These are phyloP conservation scores for Xanthoconium separans DNA, from an alignment of 1,284 basidiomycete genomes.

Conservation along the genomic window DNA sequence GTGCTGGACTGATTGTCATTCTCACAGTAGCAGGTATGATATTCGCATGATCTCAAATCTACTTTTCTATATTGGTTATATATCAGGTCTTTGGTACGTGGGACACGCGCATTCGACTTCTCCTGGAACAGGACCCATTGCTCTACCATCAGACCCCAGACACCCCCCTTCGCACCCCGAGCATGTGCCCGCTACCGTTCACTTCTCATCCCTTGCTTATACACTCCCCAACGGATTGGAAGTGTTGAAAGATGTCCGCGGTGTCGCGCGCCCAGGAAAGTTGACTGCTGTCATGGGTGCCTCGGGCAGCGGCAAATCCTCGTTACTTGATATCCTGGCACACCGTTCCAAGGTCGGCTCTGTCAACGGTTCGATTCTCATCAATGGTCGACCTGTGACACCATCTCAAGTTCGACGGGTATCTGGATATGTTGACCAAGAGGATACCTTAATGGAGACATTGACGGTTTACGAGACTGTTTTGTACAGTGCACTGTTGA, in stretches of 20 bases:
- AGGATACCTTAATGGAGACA: constrained; percentile 95
- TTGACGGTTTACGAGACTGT: constrained; percentile 98
- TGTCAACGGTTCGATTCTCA: constrained; percentile 74
- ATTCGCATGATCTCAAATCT: background rate
- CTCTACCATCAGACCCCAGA: constrained; percentile 39
- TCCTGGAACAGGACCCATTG: constrained; percentile 66
- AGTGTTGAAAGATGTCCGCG: constrained; percentile 80
- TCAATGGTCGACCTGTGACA: constrained; percentile 83
- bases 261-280: constrained; percentile 83
- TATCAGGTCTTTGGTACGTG: constrained; percentile 82
- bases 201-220: constrained; percentile 87
- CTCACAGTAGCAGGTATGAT: constrained; percentile 51
- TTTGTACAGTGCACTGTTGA: constrained; percentile 86
- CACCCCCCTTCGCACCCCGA: constrained; percentile 48
- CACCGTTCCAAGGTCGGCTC: constrained; percentile 82
- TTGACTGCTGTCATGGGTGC: constrained; percentile 96
- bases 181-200: constrained; percentile 89
- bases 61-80: background rate
- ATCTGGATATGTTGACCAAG: constrained; percentile 95
- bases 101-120: constrained; percentile 61
- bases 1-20: constrained; percentile 71
- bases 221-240: constrained; percentile 59
- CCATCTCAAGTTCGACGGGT: constrained; percentile 82
- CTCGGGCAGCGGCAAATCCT: constrained; percentile 95
- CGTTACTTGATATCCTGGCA: constrained; percentile 93